These are phyloP conservation scores for Magnolia officinalis DNA, from an alignment of 164 flowering plant genomes.

Conservation along the genomic window DNA sequence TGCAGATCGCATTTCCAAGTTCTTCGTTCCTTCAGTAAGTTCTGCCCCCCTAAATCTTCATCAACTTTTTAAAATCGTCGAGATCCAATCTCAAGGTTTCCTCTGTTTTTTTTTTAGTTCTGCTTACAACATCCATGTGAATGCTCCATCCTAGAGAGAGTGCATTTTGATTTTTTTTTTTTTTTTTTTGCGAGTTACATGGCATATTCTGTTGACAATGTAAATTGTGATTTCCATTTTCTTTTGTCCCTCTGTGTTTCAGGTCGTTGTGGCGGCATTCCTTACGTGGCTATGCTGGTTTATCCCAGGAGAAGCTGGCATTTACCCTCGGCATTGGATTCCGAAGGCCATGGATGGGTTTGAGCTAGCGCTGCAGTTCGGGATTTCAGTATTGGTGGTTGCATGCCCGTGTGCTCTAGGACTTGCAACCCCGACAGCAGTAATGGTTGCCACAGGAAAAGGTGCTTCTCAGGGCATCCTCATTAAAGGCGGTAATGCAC, in stretches of 20 bases:
- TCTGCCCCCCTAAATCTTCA: neutral
- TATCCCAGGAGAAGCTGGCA: conserved; percentile 60
- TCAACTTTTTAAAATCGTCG: too few relatives aligned
- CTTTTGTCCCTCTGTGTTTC: conserved; percentile 13
- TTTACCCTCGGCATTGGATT: conserved; percentile 72
- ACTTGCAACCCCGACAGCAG: conserved; percentile 94
- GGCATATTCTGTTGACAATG: neutral
- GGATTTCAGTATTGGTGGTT: conserved; percentile 87
- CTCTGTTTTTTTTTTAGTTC: too few relatives aligned
- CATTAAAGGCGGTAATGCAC: conserved; percentile 92
- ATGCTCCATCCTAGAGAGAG: neutral
- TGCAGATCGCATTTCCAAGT: conserved; percentile 81
- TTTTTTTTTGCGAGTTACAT: neutral
- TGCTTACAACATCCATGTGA: neutral
- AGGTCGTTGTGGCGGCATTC: conserved; percentile 77
- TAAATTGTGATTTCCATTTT: neutral
- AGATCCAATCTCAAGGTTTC: neutral
- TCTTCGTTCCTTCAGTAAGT: conserved; percentile 86
- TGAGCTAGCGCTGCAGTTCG: conserved; percentile 92
- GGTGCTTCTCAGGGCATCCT: conserved; percentile 96
- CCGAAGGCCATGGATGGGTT: conserved; percentile 80
- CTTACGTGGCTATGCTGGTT: conserved; percentile 89
- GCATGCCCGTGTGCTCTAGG: conserved; percentile 99
- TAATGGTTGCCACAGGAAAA: conserved; percentile 94
- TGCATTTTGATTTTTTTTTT: neutral